Conservation (phyloP, 2,329 filamentous ascomycete genomes). For the Colletotrichum sp. region DNA sequence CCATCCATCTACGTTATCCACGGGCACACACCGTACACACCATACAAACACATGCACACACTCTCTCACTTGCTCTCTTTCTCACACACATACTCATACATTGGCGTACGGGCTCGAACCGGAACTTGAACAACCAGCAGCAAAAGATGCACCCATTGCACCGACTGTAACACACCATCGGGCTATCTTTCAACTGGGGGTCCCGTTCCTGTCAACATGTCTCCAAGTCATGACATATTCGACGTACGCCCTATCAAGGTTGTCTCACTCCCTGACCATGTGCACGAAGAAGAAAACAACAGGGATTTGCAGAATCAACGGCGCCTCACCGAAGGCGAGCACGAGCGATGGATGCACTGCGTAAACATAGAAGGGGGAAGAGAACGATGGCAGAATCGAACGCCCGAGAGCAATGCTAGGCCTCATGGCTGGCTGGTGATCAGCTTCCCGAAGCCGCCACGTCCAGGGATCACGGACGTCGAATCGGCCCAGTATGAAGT, state of each 20-base stretch:
- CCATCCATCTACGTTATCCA: not conserved
- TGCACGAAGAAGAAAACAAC: not conserved
- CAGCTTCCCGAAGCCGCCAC: conserved; percentile 11
- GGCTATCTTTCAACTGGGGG: not conserved
- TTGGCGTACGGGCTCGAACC: not conserved
- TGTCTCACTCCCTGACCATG: conserved; percentile 6
- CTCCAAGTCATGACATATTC: conserved; percentile 14
- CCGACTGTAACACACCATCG: not conserved
- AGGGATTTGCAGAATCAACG: not conserved
- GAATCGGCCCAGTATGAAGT: not conserved
- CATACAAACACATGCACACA: not conserved
- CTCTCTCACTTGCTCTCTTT: not conserved
- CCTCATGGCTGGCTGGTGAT: not conserved
- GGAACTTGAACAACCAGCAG: not conserved
- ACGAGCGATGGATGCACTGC: not conserved
- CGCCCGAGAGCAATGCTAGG: not conserved
- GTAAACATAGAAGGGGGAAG: not conserved
- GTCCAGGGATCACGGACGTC: conserved; percentile 5
- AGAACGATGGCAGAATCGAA: not conserved
- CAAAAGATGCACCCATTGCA: not conserved
- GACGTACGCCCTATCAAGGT: not conserved
- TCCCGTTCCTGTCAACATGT: conserved; percentile 1
- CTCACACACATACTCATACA: not conserved
- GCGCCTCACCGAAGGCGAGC: not conserved
- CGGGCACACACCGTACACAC: not conserved